phyloP scores from a whole-genome alignment of 805 yeast species.

The Lipomyces yamanashiensis region DNA sequence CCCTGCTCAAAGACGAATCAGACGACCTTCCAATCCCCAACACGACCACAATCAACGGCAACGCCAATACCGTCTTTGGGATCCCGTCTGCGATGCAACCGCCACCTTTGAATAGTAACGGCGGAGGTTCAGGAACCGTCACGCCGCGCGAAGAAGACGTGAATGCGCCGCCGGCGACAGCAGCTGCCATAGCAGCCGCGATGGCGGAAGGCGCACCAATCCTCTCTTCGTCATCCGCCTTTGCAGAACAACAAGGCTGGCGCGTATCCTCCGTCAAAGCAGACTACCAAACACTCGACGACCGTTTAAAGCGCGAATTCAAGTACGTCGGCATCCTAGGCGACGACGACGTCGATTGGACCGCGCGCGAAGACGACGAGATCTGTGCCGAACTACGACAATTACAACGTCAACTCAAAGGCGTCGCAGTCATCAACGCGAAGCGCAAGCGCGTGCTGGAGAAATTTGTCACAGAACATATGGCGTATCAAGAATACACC shows the following conservation, averaged over 20 bases:
- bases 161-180: slow-evolving; percentile 5
- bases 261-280: slow-evolving; percentile 53
- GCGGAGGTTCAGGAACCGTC: slow-evolving; percentile 6
- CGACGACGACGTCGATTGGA: slow-evolving; percentile 47
- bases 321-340: slow-evolving; percentile 88
- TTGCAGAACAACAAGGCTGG: slow-evolving; percentile 49
- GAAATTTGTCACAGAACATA: slow-evolving; percentile 80
- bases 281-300: slow-evolving; percentile 83
- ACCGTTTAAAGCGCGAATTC: slow-evolving; percentile 82
- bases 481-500: slow-evolving; percentile 93
- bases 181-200: slow-evolving; percentile 13
- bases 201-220: slow-evolving; percentile 18
- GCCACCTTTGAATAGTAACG: background rate
- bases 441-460: slow-evolving; percentile 66
- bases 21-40: slow-evolving; percentile 29
- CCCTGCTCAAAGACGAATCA: slow-evolving; percentile 51
- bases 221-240: slow-evolving; percentile 37
- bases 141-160: slow-evolving; percentile 1
- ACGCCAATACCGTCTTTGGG: slow-evolving; percentile 3
- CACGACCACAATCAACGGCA: slow-evolving; percentile 15
- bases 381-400: slow-evolving; percentile 79
- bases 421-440: slow-evolving; percentile 65
- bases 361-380: slow-evolving; percentile 88
- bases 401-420: slow-evolving; percentile 69
- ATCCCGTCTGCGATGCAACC: background rate